phyloP scores from a whole-genome alignment of 441 rosid genomes.

The Geranium incanum region DNA sequence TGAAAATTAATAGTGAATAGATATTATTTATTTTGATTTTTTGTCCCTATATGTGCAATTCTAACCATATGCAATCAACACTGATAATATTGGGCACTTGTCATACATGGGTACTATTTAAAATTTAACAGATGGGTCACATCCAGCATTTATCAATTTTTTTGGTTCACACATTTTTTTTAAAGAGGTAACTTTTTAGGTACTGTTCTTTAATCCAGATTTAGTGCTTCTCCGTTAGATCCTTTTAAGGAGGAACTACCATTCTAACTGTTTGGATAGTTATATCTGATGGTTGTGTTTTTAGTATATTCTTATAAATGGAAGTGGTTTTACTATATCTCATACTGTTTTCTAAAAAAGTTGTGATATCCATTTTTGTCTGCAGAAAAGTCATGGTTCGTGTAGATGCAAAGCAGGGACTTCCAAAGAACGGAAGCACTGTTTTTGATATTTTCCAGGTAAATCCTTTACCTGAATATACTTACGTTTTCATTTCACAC shows the following conservation, averaged over 20 bases:
- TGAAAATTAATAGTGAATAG: too few species aligned
- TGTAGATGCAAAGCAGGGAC: constrained; percentile 92
- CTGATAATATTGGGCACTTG: neutral
- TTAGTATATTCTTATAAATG: neutral
- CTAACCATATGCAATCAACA: too few species aligned
- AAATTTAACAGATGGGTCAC: neutral
- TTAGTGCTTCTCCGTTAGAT: neutral
- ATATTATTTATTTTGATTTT: too few species aligned
- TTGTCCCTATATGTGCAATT: too few species aligned
- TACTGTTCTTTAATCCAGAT: neutral
- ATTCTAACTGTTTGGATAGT: neutral
- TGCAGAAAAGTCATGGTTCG: constrained; percentile 89
- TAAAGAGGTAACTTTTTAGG: neutral
- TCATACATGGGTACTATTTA: neutral
- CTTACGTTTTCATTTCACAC: neutral
- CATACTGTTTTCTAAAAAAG: neutral
- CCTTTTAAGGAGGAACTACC: neutral
- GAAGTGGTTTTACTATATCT: neutral
- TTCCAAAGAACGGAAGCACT: constrained; percentile 82
- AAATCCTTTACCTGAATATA: constrained; percentile 17
- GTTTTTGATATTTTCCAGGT: constrained; percentile 87
- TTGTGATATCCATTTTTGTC: constrained; percentile 16
- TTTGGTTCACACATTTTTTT: neutral
- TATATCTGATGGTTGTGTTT: neutral
- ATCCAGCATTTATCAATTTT: neutral